These are phyloP conservation scores for Copromyces sp. DNA, from an alignment of 495 filamentous ascomycete genomes.

Conservation along the genomic window DNA sequence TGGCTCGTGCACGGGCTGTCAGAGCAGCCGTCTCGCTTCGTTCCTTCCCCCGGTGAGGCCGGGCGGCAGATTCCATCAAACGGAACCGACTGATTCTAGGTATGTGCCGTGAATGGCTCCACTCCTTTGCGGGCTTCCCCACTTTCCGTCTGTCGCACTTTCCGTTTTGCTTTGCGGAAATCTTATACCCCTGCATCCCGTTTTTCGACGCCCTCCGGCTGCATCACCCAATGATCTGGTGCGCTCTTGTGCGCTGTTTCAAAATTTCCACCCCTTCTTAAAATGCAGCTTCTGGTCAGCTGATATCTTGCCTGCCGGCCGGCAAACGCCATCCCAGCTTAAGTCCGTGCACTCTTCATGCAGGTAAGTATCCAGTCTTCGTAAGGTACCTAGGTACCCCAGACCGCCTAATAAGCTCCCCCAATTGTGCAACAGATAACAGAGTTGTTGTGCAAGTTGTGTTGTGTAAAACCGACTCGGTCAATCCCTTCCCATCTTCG, in stretches of 20 bases:
- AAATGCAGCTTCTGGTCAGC: neutral
- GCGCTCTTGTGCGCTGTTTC: neutral
- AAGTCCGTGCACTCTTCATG: neutral
- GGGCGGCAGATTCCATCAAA: slow-evolving; percentile 6
- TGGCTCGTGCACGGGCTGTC: neutral
- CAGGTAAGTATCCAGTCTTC: neutral
- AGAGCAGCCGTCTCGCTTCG: neutral
- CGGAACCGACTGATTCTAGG: neutral
- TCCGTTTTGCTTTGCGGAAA: neutral
- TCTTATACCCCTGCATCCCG: neutral
- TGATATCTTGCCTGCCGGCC: neutral
- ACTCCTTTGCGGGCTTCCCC: neutral
- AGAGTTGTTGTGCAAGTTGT: neutral
- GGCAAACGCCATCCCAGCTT: neutral
- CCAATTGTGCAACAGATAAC: neutral
- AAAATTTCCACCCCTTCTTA: neutral
- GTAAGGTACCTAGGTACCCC: neutral
- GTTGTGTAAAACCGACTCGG: neutral
- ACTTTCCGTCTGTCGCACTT: neutral
- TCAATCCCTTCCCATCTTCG: neutral
- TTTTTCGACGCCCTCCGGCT: neutral
- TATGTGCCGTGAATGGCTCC: neutral
- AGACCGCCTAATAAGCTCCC: neutral
- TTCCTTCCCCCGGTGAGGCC: slow-evolving; percentile 17
- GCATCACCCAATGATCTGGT: neutral